Percentiles rank a stretch among this genome's conserved stretches.
Evolutionary conservation across 2,329 filamentous ascomycete genomes (phyloP).

Genomic region (Ceratocystis lukuohia): DNA sequence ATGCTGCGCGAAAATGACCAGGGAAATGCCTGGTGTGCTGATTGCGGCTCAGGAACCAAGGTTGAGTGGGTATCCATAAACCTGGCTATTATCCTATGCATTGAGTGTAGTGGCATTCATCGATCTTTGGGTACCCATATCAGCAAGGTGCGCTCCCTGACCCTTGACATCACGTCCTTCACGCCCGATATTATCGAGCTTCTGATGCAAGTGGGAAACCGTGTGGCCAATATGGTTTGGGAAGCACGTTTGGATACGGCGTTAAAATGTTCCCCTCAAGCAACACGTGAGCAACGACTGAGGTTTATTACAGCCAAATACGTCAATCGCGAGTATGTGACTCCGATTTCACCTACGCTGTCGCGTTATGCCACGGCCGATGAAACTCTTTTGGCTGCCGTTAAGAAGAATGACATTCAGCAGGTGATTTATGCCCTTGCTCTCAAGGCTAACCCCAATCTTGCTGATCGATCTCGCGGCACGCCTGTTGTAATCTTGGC

Average conservation of each 20-base stretch:
- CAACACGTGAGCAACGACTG: constrained; percentile 79
- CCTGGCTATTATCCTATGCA: constrained; percentile 87
- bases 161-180: constrained; percentile 89
- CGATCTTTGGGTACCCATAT: constrained; percentile 93
- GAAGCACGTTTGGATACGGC: constrained; percentile 67
- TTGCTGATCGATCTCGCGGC: constrained; percentile 68
- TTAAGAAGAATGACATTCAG: constrained; percentile 93
- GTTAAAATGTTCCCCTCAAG: constrained; percentile 60
- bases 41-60: constrained; percentile 82
- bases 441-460: constrained; percentile 74
- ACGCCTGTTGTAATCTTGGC: constrained; percentile 87
- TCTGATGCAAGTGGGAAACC: constrained; percentile 79
- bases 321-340: constrained; percentile 67
- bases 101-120: constrained; percentile 96
- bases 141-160: constrained; percentile 90
- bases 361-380: constrained; percentile 68
- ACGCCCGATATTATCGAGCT: constrained; percentile 95
- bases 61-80: constrained; percentile 99
- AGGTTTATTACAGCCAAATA: constrained; percentile 94
- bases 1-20: constrained; percentile 80
- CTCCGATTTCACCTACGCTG: constrained; percentile 59
- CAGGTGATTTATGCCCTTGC: constrained; percentile 85
- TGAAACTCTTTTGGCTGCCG: constrained; percentile 77
- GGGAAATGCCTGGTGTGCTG: constrained; percentile 85
- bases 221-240: constrained; percentile 93